phyloP scores from a whole-genome alignment of 805 yeast genomes.

The Sugiyamaella qingdaonensis region DNA sequence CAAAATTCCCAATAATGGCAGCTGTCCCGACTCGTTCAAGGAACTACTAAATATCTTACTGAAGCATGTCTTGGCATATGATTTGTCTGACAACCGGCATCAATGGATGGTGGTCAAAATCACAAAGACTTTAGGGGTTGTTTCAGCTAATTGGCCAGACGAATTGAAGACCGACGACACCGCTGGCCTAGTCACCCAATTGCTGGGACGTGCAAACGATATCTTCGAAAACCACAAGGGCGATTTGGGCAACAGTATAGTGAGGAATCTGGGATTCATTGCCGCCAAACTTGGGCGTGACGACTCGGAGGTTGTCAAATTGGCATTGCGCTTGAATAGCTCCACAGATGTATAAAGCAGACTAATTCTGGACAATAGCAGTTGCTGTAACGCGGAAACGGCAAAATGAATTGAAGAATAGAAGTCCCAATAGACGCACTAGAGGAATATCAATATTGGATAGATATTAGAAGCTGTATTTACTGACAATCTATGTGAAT shows the following conservation, averaged over 20 bases:
- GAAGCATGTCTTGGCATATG: background rate
- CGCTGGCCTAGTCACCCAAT: background rate
- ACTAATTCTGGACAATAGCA: background rate
- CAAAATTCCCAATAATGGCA: background rate
- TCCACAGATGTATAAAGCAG: too few relatives aligned
- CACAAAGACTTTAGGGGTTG: conserved; percentile 2
- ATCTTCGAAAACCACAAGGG: background rate
- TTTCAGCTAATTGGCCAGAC: background rate
- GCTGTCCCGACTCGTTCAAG: background rate
- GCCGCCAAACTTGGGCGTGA: background rate
- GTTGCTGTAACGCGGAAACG: background rate
- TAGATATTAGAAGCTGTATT: too few relatives aligned
- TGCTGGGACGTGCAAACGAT: background rate
- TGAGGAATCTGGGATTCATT: background rate
- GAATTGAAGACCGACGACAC: background rate
- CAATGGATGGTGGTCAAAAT: background rate
- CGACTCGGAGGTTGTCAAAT: background rate
- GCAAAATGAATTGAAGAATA: too few relatives aligned
- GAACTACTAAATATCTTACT: background rate
- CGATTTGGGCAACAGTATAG: background rate
- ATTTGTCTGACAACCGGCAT: background rate
- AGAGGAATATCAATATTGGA: too few relatives aligned
- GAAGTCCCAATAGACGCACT: too few relatives aligned
- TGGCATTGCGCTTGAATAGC: background rate
- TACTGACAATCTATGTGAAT: too few relatives aligned